Evolutionary conservation across 352 stramenopile genomes (phyloP).

Genomic region (Ophiocytium majus): DNA sequence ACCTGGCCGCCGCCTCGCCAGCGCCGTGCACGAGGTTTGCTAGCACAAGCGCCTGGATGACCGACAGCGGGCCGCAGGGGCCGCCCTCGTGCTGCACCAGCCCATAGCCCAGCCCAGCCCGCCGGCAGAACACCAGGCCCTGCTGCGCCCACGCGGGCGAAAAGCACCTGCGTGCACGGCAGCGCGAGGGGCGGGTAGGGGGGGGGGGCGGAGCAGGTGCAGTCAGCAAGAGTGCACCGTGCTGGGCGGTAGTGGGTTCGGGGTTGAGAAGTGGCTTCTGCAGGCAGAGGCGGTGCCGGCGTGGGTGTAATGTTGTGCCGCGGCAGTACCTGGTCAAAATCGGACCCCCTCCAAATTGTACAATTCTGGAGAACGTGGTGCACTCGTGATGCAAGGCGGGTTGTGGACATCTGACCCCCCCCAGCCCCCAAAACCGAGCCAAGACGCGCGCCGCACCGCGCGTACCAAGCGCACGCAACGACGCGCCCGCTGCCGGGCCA

Average conservation of each 20-base stretch:
- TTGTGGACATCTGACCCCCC: too few species aligned
- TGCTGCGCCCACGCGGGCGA: constrained; percentile 40
- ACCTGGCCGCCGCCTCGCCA: not conserved
- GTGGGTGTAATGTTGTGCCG: too few species aligned
- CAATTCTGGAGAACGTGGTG: too few species aligned
- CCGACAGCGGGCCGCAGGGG: constrained; percentile 80
- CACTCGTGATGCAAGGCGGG: too few species aligned
- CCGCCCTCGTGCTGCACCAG: constrained; percentile 79
- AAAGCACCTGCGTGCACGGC: constrained; percentile 23
- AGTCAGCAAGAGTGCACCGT: too few species aligned
- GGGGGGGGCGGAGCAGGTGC: too few species aligned
- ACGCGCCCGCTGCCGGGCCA: not conserved
- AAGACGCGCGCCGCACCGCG: not conserved
- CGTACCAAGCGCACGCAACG: not conserved
- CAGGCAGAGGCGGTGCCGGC: too few species aligned
- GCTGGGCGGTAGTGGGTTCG: too few species aligned
- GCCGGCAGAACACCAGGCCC: constrained; percentile 38
- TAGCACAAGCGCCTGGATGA: constrained; percentile 68
- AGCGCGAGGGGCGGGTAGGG: not conserved
- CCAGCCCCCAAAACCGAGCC: too few species aligned
- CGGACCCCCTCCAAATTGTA: too few species aligned
- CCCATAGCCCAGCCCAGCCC: constrained; percentile 56
- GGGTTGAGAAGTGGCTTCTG: too few species aligned
- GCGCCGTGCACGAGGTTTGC: not conserved
- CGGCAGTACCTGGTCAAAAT: too few species aligned